Percentiles rank a stretch among this genome's conserved stretches.
Evolutionary conservation across 164 flowering plant species (phyloP).

Genomic region (Paratinospora sagittata): DNA sequence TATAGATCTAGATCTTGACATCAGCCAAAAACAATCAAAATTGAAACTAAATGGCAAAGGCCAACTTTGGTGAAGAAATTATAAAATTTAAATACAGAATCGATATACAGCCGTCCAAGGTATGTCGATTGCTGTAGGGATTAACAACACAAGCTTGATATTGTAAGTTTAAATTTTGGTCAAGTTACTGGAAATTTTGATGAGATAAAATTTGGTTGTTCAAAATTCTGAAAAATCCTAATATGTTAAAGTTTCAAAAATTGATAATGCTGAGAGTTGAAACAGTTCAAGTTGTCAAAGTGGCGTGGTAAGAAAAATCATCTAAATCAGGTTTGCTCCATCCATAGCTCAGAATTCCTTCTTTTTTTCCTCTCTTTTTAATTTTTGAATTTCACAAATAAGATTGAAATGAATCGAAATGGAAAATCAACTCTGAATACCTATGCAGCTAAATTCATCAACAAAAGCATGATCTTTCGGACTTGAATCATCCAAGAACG

Average conservation of each 20-base stretch:
- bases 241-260: no score
- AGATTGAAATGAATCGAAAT: neutral
- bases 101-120: neutral
- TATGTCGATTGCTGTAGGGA: neutral
- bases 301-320: neutral
- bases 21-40: no score
- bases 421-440: constrained; percentile 29
- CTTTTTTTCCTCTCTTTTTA: no score
- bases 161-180: neutral
- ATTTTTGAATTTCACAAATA: neutral
- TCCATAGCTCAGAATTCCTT: neutral
- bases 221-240: neutral
- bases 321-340: neutral
- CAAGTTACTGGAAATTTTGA: neutral
- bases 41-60: neutral
- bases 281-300: neutral
- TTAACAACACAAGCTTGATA: neutral
- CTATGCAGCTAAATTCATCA: constrained; percentile 96
- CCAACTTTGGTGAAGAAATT: no score
- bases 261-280: neutral
- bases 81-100: neutral
- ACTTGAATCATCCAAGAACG: constrained; percentile 71
- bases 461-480: constrained; percentile 83
- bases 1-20: no score
- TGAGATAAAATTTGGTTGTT: neutral